Evolutionary conservation across 1,284 basidiomycete species (phyloP), one percentile per base, ranked within the genome.

Genomic region (Malassezia yamatoensis): DNA sequence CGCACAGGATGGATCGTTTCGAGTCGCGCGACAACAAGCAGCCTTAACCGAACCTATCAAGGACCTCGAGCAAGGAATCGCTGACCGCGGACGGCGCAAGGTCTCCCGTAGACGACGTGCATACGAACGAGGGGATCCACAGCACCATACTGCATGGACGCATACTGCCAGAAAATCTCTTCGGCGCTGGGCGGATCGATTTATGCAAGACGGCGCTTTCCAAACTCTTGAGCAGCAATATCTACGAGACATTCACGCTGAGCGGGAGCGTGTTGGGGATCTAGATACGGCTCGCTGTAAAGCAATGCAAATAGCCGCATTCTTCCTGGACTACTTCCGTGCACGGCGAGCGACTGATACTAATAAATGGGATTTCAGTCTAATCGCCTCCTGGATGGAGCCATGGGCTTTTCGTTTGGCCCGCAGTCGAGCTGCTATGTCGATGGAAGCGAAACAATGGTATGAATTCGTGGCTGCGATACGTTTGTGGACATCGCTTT

Each of bases 271-370:
- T 51, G 57, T 73, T 15, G 71, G 70, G 29, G 66, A 73, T 46
- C 45, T 72, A 29, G 72, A 72, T 21, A 48, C 60, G 12, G 70
- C 72, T 11, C 62, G 72, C 9, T 55, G 72, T 45, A 63, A 64
- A 11, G 59, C 67, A 38, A 67, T 75, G 67, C 63, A 67, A 43
- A 51, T 72, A 10, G 65, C 61, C 15, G 51, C 60, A 15, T 75
- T 67, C 51, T 75, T 74, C 59, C 58, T 75, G 20, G 71, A 70
- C 21, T 75, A 71, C 49, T 73, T 72, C 49, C 57, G 68, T 10
- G 45, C 62, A 24, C 68, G 67, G 12, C 62, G 62, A 18, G 36
- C 12, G 24, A 37, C 24, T 13, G 36, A 15, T 11, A 34, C 34
- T 32, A 10, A 7, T 15, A 43, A 58, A 3, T 71, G 65, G 65